These are phyloP conservation scores for Crithidia acanthocephali DNA, from an alignment of 208 protist species.

Conservation along the genomic window DNA sequence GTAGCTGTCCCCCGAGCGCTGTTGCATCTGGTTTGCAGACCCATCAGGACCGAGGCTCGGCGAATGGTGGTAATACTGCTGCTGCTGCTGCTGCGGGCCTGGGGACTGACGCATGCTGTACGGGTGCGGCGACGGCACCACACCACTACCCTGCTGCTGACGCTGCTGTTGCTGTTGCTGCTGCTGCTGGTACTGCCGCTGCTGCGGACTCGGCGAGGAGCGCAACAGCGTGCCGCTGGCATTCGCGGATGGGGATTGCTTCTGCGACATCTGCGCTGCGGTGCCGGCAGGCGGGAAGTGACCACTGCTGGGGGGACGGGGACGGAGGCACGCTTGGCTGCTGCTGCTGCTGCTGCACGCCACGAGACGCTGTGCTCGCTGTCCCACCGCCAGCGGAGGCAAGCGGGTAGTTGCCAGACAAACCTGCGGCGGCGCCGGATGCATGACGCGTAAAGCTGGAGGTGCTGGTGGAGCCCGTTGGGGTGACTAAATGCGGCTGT, in stretches of 20 bases:
- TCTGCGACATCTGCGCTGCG: neutral
- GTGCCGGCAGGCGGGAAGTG: slow-evolving; percentile 2
- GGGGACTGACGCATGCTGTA: slow-evolving; percentile 6
- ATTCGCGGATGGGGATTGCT: slow-evolving; percentile 3
- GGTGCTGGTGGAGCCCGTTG: slow-evolving; percentile 1
- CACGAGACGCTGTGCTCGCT: too few species aligned
- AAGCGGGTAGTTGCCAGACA: neutral
- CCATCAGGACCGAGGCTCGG: neutral
- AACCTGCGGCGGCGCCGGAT: neutral
- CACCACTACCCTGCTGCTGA: slow-evolving; percentile 13
- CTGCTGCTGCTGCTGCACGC: slow-evolving; percentile 16
- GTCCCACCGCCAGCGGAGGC: too few species aligned
- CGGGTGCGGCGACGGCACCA: neutral
- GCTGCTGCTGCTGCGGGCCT: slow-evolving; percentile 11
- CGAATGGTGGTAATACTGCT: too few species aligned
- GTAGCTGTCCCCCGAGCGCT: slow-evolving; percentile 14
- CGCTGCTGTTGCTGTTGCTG: slow-evolving; percentile 17
- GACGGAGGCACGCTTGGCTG: slow-evolving; percentile 10
- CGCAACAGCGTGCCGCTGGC: slow-evolving; percentile 26
- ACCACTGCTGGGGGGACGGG: neutral
- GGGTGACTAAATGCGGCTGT: slow-evolving; percentile 12
- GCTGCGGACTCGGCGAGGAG: slow-evolving; percentile 6
- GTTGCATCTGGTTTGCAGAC: slow-evolving; percentile 20
- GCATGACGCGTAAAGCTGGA: neutral
- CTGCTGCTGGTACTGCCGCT: slow-evolving; percentile 17